Evolutionary conservation across 345 rosid genomes (phyloP).

Genomic region (Gossypioides kirkii): DNA sequence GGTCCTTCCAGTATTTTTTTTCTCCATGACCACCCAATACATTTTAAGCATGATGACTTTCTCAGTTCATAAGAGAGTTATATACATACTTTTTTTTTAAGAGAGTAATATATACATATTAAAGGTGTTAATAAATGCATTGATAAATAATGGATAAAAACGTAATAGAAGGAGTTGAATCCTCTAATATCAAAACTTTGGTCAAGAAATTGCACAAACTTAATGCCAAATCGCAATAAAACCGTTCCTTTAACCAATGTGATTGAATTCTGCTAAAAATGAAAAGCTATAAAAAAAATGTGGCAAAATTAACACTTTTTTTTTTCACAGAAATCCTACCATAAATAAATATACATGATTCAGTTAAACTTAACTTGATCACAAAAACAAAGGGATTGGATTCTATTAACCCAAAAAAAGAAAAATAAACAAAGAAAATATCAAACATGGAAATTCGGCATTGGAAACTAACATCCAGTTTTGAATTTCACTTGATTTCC

Average conservation of each 20-base stretch:
- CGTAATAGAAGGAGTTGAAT: neutral
- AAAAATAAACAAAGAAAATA: neutral
- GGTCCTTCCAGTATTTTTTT: neutral
- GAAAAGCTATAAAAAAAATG: neutral
- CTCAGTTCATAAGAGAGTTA: neutral
- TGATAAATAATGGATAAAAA: neutral
- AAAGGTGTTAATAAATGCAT: neutral
- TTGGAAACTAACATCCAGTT: constrained; percentile 5
- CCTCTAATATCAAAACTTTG: neutral
- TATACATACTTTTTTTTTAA: neutral
- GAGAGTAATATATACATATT: neutral
- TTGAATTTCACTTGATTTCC: constrained; percentile 7
- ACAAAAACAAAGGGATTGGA: constrained; percentile 5
- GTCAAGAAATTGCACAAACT: neutral
- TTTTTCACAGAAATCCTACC: neutral
- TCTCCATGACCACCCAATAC: neutral
- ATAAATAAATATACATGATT: neutral
- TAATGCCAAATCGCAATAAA: neutral
- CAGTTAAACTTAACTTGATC: neutral
- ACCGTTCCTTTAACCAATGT: neutral
- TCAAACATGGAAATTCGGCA: neutral
- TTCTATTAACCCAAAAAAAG: neutral
- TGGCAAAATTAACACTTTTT: neutral
- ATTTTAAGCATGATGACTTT: neutral
- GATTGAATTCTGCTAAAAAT: neutral